Conservation (phyloP, 108 stramenopile genomes). For the Tribonema minus region DNA sequence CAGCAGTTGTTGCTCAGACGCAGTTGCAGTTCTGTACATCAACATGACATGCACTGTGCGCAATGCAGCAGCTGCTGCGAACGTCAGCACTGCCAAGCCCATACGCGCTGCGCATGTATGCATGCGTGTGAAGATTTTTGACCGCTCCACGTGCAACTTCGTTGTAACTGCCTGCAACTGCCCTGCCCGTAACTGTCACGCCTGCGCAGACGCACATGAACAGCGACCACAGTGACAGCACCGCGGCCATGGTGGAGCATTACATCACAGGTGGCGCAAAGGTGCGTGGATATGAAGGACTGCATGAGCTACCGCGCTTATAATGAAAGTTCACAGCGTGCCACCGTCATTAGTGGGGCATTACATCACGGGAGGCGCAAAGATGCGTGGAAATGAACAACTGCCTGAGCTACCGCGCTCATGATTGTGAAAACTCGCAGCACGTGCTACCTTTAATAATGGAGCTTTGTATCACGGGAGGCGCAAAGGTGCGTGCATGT, state of each 20-base stretch:
- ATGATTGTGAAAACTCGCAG: too few relatives aligned
- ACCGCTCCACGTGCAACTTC: too few relatives aligned
- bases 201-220: conserved; percentile 86
- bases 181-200: too few relatives aligned
- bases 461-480: conserved; percentile 59
- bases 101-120: too few relatives aligned
- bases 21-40: too few relatives aligned
- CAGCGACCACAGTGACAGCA: conserved; percentile 77
- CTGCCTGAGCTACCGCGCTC: neutral
- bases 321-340: neutral
- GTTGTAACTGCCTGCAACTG: too few relatives aligned
- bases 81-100: too few relatives aligned
- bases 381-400: neutral
- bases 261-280: conserved; percentile 52
- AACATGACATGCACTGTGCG: too few relatives aligned
- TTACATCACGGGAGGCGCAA: conserved; percentile 52
- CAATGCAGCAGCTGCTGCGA: too few relatives aligned
- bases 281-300: neutral
- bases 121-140: too few relatives aligned
- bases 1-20: too few relatives aligned
- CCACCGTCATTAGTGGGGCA: conserved; percentile 71
- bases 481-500: neutral
- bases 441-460: conserved; percentile 67
- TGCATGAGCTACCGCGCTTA: neutral
- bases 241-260: conserved; percentile 78